A percentile compares a stretch with the other conserved stretches of the same genome.
These are phyloP conservation scores for Sideroxylon spinosum DNA, from an alignment of 179 eudicot genomes.

Conservation along the genomic window DNA sequence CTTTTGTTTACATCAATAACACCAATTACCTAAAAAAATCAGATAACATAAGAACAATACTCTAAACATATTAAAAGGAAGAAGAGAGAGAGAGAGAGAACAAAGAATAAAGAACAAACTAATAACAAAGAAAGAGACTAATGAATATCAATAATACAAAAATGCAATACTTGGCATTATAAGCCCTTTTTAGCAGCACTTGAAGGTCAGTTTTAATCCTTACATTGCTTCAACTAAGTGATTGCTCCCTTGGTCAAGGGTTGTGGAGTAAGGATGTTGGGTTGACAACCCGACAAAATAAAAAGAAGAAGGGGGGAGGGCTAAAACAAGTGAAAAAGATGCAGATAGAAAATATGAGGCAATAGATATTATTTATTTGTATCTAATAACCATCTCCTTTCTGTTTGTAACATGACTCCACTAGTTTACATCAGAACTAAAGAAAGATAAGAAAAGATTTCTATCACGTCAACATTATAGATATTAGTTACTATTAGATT, in stretches of 20 bases:
- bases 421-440: neutral
- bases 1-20: conserved; percentile 71
- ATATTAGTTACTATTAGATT: too few relatives aligned
- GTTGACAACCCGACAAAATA: neutral
- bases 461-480: neutral
- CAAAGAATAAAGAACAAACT: neutral
- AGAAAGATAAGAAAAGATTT: conserved; percentile 6
- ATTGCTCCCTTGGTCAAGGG: neutral
- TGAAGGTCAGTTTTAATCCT: too few relatives aligned
- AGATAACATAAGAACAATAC: neutral
- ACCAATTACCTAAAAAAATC: conserved; percentile 70
- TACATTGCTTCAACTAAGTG: neutral
- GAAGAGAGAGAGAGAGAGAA: neutral
- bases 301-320: neutral
- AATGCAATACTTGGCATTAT: too few relatives aligned
- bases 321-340: neutral
- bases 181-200: too few relatives aligned
- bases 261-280: neutral
- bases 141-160: too few relatives aligned
- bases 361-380: neutral
- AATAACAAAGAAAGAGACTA: neutral
- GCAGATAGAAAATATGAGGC: neutral
- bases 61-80: neutral
- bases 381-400: neutral
- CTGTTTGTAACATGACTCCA: neutral